Base-by-base conservation (phyloP, 2,329 filamentous ascomycete genomes). In the Microdochium paspali region DNA sequence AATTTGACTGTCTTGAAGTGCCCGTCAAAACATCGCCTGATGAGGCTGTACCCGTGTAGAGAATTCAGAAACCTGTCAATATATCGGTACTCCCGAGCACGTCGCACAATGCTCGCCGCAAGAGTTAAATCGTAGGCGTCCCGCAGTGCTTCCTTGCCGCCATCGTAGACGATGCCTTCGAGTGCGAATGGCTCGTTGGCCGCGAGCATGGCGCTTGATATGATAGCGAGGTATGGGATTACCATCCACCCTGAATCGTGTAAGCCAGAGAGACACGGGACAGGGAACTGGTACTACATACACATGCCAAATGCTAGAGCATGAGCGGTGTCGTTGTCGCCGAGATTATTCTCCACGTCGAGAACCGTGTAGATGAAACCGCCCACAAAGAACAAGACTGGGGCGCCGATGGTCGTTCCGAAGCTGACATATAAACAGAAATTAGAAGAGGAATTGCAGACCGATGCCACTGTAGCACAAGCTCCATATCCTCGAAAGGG, bases 261-360 rank as follows among this genome's bases (percentile, higher is more conserved):
- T 42, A 46, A 15, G 23, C 10, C 10, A 26, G 42, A 2, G 4
- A 21, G 2, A 4, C 26, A 23, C n/a, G 13, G 12, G 7, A 31
- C 5, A 31, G 6, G 18, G 32, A 4, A 25, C 1, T 46, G 24
- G 7, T 44, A 21, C 25, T 13, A 54, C 60, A 55, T 51, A 64
- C 61, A 64, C 51, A 63, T 56, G n/a, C 61, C 61, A 45, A 63
- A 62, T 3, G 59, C 61, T 15, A 64, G 47, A 4, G 60, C 58
- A 24, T 62, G 60, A 3, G 59, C 57, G 0, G 56, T 61, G 30
- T 63, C 60, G 30, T 62, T 59, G 26, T 62, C 61, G 3, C 56
- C 60, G 1, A 62, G 46, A 10, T 50, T 56, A 13, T 53, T 56
- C 7, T 56, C 54, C 10, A 57, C 54, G 28, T 61, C 59, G 13